Evolutionary conservation across 2,329 filamentous ascomycete species (phyloP), one percentile per base, ranked within the genome.

Genomic region (Stemphylium vesicarium): DNA sequence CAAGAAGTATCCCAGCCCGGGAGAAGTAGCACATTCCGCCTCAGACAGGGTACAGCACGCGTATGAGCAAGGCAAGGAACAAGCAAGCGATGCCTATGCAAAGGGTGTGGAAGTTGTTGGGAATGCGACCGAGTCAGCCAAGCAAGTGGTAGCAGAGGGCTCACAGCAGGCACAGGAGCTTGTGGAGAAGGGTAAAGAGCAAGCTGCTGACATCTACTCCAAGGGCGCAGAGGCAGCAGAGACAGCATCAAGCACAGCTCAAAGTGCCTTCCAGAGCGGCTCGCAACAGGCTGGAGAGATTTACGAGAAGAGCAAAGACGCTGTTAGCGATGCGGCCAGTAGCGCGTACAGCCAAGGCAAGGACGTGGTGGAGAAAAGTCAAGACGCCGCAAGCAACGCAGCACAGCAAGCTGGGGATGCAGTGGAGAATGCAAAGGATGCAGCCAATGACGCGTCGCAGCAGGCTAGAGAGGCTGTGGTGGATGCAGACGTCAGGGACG

Each of bases 1-100:
- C 56, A 71, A 75, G 62, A 66, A 72, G 48, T 81, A 72, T 40
- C 74, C 75, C 2, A 66, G 77, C 61, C 73, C 76, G 12, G 72
- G 71, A 13, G 76, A 81, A 56, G 48, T 80, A 32, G 67, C 70
- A 32, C 61, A 68, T 45, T 64, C 63, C 54, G 72, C 72, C 3
- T 59, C 66, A 8, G 66, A 70, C 6, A 53, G 66, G 42, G 72
- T 66, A 7, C 67, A 71, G 39, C 63, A 69, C 7, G 67, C 68
- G 4, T 73, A 69, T 31, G 64, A 70, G 18, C 64, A 71, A n/a
- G 70, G 71, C 16, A 74, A 72, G 50, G 68, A 67, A 44, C 63
- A 67, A 20, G 63, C 54, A 10, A 56, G 57, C 11, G 63, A 61
- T 15, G 59, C 46, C 3, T 68, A 66, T 40, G 53, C 50, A 1